Evolutionary conservation across 2,329 filamentous ascomycete species (phyloP), one percentile per base, ranked within the genome.

Genomic region (Pyrenochaeta sp.): DNA sequence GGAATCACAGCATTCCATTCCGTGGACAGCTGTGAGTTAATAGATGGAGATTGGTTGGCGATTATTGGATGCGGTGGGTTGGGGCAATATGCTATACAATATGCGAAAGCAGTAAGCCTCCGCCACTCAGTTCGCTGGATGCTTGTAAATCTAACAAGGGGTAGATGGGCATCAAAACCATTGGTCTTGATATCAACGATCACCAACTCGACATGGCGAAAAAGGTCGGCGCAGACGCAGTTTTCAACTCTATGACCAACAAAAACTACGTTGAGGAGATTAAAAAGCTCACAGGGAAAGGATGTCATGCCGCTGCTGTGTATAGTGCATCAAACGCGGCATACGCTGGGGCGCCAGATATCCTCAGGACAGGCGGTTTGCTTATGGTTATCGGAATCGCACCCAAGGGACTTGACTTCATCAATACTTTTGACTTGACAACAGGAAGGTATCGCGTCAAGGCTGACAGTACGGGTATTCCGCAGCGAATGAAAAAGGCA

Each of bases 21-120:
- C 1, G 67, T 74, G 2, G 68, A 74, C 21, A 64, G 60, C 33
- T 73, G 71, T 44, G 69, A 72, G 42, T 47, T 73, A 17, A 68
- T 72, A 42, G 39, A 50, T 1, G 74, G 71, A 1, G 60, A 76
- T 39, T 77, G 73, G 69, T 69, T 82, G 27, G 80, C 69, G n/a
- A 73, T 81, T 21, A 70, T 81, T 35, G 78, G 78, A 9, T 76
- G 73, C 51, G 79, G 79, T 15, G 79, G 79, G 10, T 68, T 81
- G 14, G 79, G 79, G 7, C 79, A 81, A 59, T 75, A 81, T 47
- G 79, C 78, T 3, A 73, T 78, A 7, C 78, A 81, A 54, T 81
- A 80, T 58, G 78, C 78, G 14, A 79, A 79, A 58, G 79, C 79
- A 20, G 66, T 68, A 48, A 18, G 64, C 62, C 9, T 27, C 23